Base-by-base conservation (phyloP, 2,329 filamentous ascomycete genomes). In the Colletotrichum theobromicola region DNA sequence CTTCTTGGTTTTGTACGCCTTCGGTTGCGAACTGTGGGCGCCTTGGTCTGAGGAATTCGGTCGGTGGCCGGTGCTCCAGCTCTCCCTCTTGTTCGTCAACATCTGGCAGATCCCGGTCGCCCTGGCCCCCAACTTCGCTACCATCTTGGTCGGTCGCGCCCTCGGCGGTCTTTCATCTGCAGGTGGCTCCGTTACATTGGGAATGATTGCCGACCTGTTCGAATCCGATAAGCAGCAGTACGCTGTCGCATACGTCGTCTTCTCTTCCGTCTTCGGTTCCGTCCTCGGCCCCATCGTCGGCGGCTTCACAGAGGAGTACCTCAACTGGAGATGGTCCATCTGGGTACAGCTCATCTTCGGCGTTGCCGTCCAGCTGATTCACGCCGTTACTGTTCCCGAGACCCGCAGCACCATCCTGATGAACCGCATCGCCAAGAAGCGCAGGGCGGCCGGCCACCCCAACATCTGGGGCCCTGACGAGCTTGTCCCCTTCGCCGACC, bases 341-440 rank as follows among this genome's bases (percentile, higher is more conserved):
- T 97, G 95, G 94, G 94, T 96, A 74, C 94, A 96, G 83, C 89
- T 96, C 76, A 95, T 96, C 77, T 92, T 96, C 67, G 94, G 94
- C 21, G 93, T 84, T 10, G 88, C 90, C 37, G 90, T 95, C 4
- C 94, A 96, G 80, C 21, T 90, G 6, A 79, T 94, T 6, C 94
- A 95, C 80, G 85, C 93, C 64, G 80, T 94, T 72, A 87, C 91
- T 9, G 94, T 97, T 2, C 94, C 94, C 2, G 95, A 97, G 83
- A 97, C 95, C 1, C 89, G 94, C 67, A 90, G 91, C 1, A 95
- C 93, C 6, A 90, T 95, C 75, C 88, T 97, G 86, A 92, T 97
- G 88, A 93, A 97, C 84, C 87, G 87, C 3, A 94, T 96, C 73
- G 95, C 95, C 32, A 95, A 95, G 88, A 91, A 90, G 82, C 90